These are phyloP conservation scores for Euphorbia celastroides DNA, from an alignment of 441 rosid genomes.

Conservation along the genomic window DNA sequence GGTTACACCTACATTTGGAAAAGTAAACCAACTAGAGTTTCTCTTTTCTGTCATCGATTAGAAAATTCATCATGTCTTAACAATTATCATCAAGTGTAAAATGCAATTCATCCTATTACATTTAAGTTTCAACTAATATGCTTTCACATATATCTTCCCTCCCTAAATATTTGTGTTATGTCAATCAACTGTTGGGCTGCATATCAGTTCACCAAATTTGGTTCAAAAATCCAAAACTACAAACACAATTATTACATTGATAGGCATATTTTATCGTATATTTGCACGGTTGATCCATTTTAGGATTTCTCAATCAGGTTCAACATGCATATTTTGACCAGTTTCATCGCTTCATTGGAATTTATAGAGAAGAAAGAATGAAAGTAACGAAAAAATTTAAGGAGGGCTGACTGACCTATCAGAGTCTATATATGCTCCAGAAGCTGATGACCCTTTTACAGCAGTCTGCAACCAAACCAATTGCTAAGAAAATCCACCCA, in stretches of 20 bases:
- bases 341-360: background rate
- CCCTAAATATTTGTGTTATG: background rate
- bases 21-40: background rate
- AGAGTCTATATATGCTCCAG: constrained; percentile 16
- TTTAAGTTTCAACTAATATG: background rate
- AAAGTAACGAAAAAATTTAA: constrained; percentile 5
- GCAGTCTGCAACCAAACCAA: constrained; percentile 25
- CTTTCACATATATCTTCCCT: background rate
- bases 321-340: background rate
- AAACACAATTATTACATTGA: background rate
- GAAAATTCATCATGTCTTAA: background rate
- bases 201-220: background rate
- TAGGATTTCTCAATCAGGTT: background rate
- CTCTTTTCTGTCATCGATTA: background rate
- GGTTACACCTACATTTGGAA: background rate
- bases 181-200: background rate
- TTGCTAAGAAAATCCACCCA: constrained; percentile 15
- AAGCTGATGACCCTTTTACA: constrained; percentile 9
- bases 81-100: background rate
- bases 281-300: background rate
- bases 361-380: background rate
- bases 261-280: background rate
- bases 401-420: constrained; percentile 28
- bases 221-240: background rate
- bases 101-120: background rate